Base-by-base conservation (phyloP, 129 eudicot species). In the Tanacetum coccineum region DNA sequence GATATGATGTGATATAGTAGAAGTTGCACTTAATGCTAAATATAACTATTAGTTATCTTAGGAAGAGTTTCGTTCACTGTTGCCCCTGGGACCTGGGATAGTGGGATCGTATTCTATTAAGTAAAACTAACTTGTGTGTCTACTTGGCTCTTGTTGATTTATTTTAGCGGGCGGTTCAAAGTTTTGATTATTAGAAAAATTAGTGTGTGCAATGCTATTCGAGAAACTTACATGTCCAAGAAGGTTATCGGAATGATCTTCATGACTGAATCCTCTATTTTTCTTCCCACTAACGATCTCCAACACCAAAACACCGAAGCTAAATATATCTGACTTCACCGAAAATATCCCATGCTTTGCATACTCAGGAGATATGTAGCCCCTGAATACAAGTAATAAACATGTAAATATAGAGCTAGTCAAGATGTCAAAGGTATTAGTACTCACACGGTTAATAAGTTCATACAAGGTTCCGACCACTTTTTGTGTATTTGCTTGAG, bases 381-480 rank as follows among this genome's bases (percentile, higher is more conserved):
- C 42, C 42, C 42, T 36, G 42, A 36, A 36, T 8, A 36, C 10
- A 36, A 7, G 42, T 36, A 36, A 7, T 36, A 7, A 36, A 36
- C 42, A 36, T 36, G 6, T 36, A 36, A 36, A 8, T 36, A 36
- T 36, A 6, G 42, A 36, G 42, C 42, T 36, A 36, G 42, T 36
- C 6, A 36, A 36, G 42, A 36, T 36, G 42, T 36, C 42, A 36
- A 36, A 36, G 42, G 6, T 36, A 7, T 8, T 36, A 7, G 2
- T 7, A 36, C 10, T 36, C 9, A 32, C 40, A 32, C 9, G 40
- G 40, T 32, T 32, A 32, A 32, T 6, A 32, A 57, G 13, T 20
- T 57, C 55, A 56, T 58, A 55, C 62, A 18, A 53, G 45, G 66
- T 54, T 53, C 62, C 75, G 44, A 68, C 59, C 21, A 68, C 42